A percentile compares a stretch with the other conserved stretches of the same genome.
Conservation (phyloP, 179 eudicot genomes). For the Beta macrorhiza region DNA sequence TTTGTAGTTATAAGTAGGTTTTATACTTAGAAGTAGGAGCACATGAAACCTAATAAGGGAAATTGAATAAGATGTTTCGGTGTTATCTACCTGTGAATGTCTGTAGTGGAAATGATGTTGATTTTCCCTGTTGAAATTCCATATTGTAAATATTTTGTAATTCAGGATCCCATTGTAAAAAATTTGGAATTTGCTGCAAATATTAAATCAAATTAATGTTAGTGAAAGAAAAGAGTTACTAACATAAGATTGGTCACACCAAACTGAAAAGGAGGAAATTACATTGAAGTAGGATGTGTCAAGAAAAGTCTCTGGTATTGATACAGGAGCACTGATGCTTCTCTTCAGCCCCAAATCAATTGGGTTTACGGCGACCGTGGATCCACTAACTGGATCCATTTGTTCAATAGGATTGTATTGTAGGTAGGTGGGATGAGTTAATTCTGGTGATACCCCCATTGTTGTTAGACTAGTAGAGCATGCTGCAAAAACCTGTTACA, state of each 20-base stretch:
- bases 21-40: neutral
- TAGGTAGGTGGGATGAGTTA: constrained; percentile 43
- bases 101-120: constrained; percentile 48
- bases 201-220: constrained; percentile 16
- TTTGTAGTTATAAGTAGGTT: neutral
- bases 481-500: constrained; percentile 54
- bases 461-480: constrained; percentile 49
- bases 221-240: constrained; percentile 12
- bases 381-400: constrained; percentile 42
- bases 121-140: constrained; percentile 72
- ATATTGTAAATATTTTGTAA: constrained; percentile 51
- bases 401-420: constrained; percentile 53
- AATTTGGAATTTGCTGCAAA: constrained; percentile 54
- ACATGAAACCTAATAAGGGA: neutral
- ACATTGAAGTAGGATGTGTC: constrained; percentile 66
- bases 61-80: constrained; percentile 6
- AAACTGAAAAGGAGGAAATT: constrained; percentile 21
- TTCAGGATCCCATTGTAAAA: constrained; percentile 69
- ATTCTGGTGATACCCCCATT: constrained; percentile 51
- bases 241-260: neutral
- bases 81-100: constrained; percentile 61
- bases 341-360: constrained; percentile 48
- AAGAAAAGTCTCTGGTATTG: constrained; percentile 53
- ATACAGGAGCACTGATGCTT: constrained; percentile 56
- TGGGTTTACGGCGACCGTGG: constrained; percentile 38